Evolutionary conservation across 2,329 filamentous ascomycete species (phyloP).

Genomic region (Beauveria bassiana): DNA sequence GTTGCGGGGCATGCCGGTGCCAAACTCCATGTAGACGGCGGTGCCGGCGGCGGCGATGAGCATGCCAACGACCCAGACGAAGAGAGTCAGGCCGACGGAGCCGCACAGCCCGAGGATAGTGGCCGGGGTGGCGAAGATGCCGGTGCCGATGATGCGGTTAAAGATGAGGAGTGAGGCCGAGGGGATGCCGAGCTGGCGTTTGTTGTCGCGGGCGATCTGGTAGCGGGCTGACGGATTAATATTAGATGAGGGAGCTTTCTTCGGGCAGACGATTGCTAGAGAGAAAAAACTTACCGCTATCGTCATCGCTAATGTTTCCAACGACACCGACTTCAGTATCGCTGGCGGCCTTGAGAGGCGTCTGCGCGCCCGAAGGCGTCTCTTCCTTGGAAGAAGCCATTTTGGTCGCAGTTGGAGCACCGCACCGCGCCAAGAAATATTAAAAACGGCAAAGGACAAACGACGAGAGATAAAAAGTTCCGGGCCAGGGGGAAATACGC

Average conservation of each 20-base stretch:
- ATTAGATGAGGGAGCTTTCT: too few species aligned
- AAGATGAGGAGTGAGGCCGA: conserved; percentile 53
- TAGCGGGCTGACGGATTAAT: conserved; percentile 20
- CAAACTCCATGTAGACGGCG: conserved; percentile 59
- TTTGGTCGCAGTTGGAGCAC: background rate
- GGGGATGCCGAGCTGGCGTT: conserved; percentile 47
- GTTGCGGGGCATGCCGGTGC: conserved; percentile 56
- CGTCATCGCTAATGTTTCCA: background rate
- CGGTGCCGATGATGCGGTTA: conserved; percentile 59
- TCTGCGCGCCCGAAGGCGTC: conserved; percentile 3
- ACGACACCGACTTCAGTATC: conserved; percentile 2
- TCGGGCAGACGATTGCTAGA: too few species aligned
- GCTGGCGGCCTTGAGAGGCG: conserved; percentile 4
- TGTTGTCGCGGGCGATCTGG: conserved; percentile 36
- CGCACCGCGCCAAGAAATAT: background rate
- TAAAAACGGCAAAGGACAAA: background rate
- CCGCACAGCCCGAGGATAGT: conserved; percentile 49
- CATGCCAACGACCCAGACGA: conserved; percentile 57
- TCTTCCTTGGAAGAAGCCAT: conserved; percentile 7
- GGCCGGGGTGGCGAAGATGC: conserved; percentile 58
- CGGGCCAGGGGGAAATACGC: background rate
- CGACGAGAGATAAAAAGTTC: background rate
- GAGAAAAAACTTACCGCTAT: conserved; percentile 12
- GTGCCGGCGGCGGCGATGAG: conserved; percentile 55
- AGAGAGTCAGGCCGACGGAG: conserved; percentile 53